A percentile compares a stretch with the other conserved stretches of the same genome.
These are phyloP conservation scores for Monosporascus sp. DNA, from an alignment of 2,329 filamentous ascomycete species.

Conservation along the genomic window DNA sequence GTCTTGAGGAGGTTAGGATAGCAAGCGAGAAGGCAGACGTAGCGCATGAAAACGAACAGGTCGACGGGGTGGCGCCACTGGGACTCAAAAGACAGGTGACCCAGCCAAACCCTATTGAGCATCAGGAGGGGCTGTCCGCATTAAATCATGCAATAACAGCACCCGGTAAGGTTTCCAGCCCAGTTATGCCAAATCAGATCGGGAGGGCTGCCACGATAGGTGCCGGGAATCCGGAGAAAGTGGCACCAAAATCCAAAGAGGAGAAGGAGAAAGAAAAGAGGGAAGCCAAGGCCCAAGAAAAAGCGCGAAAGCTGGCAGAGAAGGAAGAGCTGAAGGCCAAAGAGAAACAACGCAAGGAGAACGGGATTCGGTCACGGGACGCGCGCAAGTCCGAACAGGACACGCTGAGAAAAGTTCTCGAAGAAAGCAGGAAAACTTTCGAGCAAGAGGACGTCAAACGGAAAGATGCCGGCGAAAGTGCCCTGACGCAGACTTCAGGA, in stretches of 20 bases:
- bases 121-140: constrained; percentile 49
- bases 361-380: constrained; percentile 29
- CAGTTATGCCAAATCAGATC: constrained; percentile 5
- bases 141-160: constrained; percentile 65
- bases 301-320: constrained; percentile 39
- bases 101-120: constrained; percentile 41
- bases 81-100: constrained; percentile 48
- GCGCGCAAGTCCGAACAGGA: constrained; percentile 43
- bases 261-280: constrained; percentile 65
- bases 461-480: constrained; percentile 44
- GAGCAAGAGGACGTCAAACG: constrained; percentile 53
- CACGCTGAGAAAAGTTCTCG: constrained; percentile 55
- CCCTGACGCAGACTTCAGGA: constrained; percentile 1
- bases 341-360: constrained; percentile 39
- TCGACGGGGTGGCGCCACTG: constrained; percentile 34
- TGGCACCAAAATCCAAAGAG: constrained; percentile 46
- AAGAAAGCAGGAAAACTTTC: constrained; percentile 48
- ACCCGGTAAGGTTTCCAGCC: constrained; percentile 33
- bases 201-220: constrained; percentile 23
- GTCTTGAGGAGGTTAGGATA: constrained; percentile 56
- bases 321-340: constrained; percentile 42
- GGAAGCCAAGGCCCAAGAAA: constrained; percentile 54
- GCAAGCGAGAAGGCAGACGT: constrained; percentile 53
- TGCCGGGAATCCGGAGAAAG: neutral
- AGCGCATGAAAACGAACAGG: constrained; percentile 43